phyloP scores from a whole-genome alignment of 805 yeast genomes.

The Dipodascus albidus region DNA sequence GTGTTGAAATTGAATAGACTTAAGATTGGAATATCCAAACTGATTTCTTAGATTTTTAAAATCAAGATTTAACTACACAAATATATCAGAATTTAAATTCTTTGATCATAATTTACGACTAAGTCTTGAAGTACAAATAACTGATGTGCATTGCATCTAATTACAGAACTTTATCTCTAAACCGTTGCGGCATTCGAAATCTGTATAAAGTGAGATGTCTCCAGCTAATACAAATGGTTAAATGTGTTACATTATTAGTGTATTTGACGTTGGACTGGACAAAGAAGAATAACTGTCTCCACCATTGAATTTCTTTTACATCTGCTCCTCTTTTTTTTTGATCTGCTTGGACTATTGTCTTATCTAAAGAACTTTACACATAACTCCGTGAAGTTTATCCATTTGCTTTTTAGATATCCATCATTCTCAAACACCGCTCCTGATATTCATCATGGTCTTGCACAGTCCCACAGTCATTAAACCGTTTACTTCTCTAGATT shows the following conservation, averaged over 20 bases:
- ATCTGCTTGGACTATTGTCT: neutral
- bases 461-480: neutral
- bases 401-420: neutral
- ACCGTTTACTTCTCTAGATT: neutral
- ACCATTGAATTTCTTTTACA: neutral
- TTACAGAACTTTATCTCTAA: too few relatives aligned
- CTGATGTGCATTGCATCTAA: too few relatives aligned
- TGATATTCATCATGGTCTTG: neutral
- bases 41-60: neutral
- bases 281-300: neutral
- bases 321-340: neutral
- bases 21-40: slow-evolving; percentile 13
- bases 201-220: neutral
- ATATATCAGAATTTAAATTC: too few relatives aligned
- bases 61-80: too few relatives aligned
- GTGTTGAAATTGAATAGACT: slow-evolving; percentile 17
- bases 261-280: neutral
- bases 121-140: too few relatives aligned
- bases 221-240: neutral
- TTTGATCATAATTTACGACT: neutral
- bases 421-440: neutral
- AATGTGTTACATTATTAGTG: neutral
- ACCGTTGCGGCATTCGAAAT: too few relatives aligned
- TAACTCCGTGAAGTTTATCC: neutral
- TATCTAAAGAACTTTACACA: neutral